phyloP scores from a whole-genome alignment of 345 rosid species.

The Eucalyptus grandis region DNA sequence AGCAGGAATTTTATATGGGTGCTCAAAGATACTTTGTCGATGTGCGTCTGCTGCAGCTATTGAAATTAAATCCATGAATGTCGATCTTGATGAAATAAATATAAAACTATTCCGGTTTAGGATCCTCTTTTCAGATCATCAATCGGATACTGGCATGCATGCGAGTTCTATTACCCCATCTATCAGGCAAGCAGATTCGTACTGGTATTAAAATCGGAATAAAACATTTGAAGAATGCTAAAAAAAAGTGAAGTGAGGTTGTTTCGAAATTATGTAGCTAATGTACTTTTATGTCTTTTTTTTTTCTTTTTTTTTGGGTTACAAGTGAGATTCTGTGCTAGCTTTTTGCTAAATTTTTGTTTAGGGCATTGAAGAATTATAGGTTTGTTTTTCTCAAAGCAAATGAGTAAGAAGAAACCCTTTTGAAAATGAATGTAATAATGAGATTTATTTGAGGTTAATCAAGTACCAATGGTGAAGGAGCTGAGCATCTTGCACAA shows the following conservation, averaged over 20 bases:
- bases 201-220: neutral
- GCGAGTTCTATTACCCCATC: neutral
- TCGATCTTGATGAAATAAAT: neutral
- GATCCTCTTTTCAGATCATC: neutral
- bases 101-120: neutral
- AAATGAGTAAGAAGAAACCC: neutral
- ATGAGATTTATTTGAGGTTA: neutral
- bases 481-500: conserved; percentile 68
- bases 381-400: neutral
- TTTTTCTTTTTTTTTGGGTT: neutral
- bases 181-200: neutral
- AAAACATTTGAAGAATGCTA: neutral
- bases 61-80: neutral
- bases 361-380: neutral
- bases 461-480: conserved; percentile 48
- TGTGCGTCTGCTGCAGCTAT: neutral
- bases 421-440: neutral
- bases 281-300: neutral
- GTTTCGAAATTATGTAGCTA: neutral
- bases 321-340: neutral
- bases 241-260: neutral
- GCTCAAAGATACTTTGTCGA: neutral
- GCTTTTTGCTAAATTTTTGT: neutral
- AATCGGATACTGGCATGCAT: neutral
- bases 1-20: neutral